phyloP scores from a whole-genome alignment of 169 alveolate genomes.

The Perkinsus marinus region DNA sequence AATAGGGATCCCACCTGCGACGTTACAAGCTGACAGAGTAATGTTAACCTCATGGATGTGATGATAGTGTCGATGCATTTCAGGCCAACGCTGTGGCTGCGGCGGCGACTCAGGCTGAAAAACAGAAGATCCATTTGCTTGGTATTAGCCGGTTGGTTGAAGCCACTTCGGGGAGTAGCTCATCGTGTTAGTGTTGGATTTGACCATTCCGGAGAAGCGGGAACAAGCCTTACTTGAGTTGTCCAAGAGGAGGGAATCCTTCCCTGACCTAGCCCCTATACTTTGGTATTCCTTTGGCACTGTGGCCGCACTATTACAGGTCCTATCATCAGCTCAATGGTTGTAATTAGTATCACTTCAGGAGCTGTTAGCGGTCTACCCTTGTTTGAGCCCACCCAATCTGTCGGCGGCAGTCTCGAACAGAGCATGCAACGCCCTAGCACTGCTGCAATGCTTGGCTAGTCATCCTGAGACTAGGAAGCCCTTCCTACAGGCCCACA shows the following conservation, averaged over 20 bases:
- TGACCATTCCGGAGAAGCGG: constrained; percentile 56
- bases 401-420: constrained; percentile 79
- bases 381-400: constrained; percentile 78
- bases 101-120: background rate
- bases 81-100: background rate
- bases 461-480: constrained; percentile 92
- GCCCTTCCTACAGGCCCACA: constrained; percentile 86
- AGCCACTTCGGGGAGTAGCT: background rate
- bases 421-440: constrained; percentile 91
- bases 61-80: background rate
- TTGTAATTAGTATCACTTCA: background rate
- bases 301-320: constrained; percentile 84
- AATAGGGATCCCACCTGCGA: background rate
- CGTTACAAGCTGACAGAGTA: background rate
- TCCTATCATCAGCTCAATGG: constrained; percentile 60
- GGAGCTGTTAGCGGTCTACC: constrained; percentile 34
- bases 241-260: constrained; percentile 68
- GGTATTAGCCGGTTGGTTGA: background rate
- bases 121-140: background rate
- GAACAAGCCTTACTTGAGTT: constrained; percentile 91
- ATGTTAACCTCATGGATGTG: background rate
- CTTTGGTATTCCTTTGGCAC: constrained; percentile 96
- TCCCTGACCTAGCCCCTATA: constrained; percentile 89
- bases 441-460: constrained; percentile 95
- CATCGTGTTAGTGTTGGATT: background rate